phyloP scores from a whole-genome alignment of 129 eudicot genomes.

The Glebionis coronaria region DNA sequence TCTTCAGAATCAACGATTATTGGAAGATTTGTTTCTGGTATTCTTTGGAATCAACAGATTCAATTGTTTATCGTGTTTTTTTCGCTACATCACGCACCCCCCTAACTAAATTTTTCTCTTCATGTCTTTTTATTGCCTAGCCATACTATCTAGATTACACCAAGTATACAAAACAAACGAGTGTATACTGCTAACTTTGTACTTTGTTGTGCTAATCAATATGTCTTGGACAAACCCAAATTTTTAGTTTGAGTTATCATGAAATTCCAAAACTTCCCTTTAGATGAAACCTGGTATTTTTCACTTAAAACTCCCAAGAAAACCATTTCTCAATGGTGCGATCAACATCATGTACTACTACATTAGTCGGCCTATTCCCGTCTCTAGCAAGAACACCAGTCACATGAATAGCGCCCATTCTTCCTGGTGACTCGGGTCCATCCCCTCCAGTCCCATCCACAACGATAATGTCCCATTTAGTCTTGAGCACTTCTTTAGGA shows the following conservation, averaged over 20 bases:
- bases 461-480: constrained; percentile 74
- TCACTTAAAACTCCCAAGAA: constrained; percentile 92
- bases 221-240: constrained; percentile 14
- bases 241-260: constrained; percentile 28
- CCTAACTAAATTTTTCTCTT: constrained; percentile 16
- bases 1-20: too few relatives aligned
- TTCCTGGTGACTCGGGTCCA: constrained; percentile 69
- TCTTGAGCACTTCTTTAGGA: constrained; percentile 52
- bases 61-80: too few relatives aligned
- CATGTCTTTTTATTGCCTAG: constrained; percentile 14
- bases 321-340: constrained; percentile 86
- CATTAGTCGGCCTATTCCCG: constrained; percentile 64
- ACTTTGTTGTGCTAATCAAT: neutral
- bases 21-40: too few relatives aligned
- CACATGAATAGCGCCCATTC: constrained; percentile 85
- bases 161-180: neutral
- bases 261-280: constrained; percentile 89
- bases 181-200: too few relatives aligned
- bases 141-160: neutral
- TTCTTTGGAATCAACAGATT: too few relatives aligned
- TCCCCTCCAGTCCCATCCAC: constrained; percentile 88
- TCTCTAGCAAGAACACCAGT: constrained; percentile 72
- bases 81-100: too few relatives aligned
- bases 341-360: constrained; percentile 84
- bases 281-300: constrained; percentile 72